Conservation (phyloP, 1,284 basidiomycete genomes). For the Ceratobasidium sp. region DNA sequence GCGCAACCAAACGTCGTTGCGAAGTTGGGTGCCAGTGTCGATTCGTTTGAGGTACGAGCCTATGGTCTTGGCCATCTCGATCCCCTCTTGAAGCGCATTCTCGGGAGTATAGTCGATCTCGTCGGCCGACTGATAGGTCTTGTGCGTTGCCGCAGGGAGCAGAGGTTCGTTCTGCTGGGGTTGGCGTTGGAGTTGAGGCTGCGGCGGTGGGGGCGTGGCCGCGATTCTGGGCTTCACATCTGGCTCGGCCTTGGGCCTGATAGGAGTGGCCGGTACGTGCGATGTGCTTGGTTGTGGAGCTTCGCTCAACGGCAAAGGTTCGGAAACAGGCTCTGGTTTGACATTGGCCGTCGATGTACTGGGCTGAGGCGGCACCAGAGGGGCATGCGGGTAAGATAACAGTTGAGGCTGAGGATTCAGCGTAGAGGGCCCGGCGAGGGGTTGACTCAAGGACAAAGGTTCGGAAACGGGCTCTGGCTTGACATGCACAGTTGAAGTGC, state of each 20-base stretch:
- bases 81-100: conserved; percentile 65
- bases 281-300: too few species aligned
- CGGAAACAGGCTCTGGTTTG: conserved; percentile 8
- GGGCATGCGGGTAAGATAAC: too few species aligned
- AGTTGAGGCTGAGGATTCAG: not conserved
- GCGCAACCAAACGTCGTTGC: conserved; percentile 71
- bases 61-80: conserved; percentile 68
- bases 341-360: not conserved
- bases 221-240: not conserved
- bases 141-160: conserved; percentile 53
- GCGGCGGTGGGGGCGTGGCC: too few species aligned
- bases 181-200: conserved; percentile 55
- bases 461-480: too few species aligned
- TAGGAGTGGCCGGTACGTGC: too few species aligned
- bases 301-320: not conserved
- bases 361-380: too few species aligned
- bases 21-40: conserved; percentile 68
- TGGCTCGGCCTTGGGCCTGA: not conserved
- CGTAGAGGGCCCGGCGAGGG: too few species aligned
- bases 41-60: conserved; percentile 63
- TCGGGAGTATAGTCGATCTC: conserved; percentile 69
- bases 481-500: not conserved
- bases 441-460: too few species aligned
- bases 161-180: conserved; percentile 61
- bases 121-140: conserved; percentile 53